phyloP scores from a whole-genome alignment of 495 filamentous ascomycete species.

The Penicillium salamii region DNA sequence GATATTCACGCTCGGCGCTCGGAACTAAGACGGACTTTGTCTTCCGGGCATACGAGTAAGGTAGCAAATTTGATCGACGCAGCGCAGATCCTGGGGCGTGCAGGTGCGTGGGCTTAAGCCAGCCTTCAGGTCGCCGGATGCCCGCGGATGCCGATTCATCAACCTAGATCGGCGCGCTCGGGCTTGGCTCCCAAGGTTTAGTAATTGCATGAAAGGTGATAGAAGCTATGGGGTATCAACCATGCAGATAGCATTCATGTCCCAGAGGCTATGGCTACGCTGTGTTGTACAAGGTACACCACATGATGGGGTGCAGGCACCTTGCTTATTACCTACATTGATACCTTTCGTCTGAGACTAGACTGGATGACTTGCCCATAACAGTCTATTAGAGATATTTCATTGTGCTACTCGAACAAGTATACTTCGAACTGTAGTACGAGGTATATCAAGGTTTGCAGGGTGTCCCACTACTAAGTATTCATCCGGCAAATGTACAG shows the following conservation, averaged over 20 bases:
- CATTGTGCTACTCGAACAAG: no score
- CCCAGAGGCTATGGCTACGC: neutral
- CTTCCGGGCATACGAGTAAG: conserved; percentile 1
- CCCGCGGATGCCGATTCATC: conserved; percentile 24
- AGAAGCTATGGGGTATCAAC: no score
- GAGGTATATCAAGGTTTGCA: no score
- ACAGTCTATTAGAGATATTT: no score
- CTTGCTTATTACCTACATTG: no score
- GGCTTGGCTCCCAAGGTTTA: conserved; percentile 10
- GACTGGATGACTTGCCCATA: no score
- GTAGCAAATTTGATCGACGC: neutral
- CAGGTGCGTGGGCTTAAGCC: conserved; percentile 15
- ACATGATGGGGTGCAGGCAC: conserved; percentile 3
- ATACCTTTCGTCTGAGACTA: no score
- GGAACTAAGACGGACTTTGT: conserved; percentile 6
- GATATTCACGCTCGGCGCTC: neutral
- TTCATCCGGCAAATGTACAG: no score
- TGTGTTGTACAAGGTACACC: neutral
- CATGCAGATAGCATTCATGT: neutral
- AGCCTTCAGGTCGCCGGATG: conserved; percentile 21
- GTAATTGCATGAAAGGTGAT: neutral
- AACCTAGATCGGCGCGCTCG: conserved; percentile 23
- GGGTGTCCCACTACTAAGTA: no score
- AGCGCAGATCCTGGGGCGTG: conserved; percentile 8
- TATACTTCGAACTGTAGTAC: no score